Conservation (phyloP, 495 filamentous ascomycete genomes). For the Glutinoglossum americanum region DNA sequence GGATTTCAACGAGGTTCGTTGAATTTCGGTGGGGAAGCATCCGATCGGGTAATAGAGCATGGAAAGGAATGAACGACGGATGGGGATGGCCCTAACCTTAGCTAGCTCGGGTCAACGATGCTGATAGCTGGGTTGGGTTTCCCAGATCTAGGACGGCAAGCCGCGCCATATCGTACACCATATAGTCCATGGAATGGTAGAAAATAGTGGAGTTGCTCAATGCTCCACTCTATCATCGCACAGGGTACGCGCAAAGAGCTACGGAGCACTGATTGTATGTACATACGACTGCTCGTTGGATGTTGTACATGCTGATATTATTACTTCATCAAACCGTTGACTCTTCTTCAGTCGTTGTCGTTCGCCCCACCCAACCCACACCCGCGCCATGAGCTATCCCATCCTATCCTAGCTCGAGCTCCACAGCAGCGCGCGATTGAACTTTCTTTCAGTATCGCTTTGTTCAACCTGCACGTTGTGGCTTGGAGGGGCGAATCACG, state of each 20-base stretch:
- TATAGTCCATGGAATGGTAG: neutral
- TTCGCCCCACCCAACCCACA: neutral
- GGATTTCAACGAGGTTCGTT: too few species aligned
- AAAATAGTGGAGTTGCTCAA: neutral
- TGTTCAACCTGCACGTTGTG: neutral
- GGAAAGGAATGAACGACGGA: too few species aligned
- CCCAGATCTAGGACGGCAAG: neutral
- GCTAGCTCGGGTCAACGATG: too few species aligned
- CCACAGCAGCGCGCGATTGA: neutral
- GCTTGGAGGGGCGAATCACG: neutral
- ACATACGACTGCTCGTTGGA: neutral
- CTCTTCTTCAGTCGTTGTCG: neutral
- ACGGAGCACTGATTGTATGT: neutral
- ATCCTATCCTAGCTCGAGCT: neutral
- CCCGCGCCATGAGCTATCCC: neutral
- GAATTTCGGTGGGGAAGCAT: too few species aligned
- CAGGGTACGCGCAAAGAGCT: too few species aligned
- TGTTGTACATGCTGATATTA: neutral
- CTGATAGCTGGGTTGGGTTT: neutral
- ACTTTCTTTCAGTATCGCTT: neutral
- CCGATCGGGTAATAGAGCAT: too few species aligned
- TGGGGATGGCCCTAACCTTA: too few species aligned
- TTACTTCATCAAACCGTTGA: neutral
- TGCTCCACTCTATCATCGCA: too few species aligned
- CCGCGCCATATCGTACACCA: neutral